Evolutionary conservation across 2,329 filamentous ascomycete species (phyloP), one percentile per base, ranked within the genome.

Genomic region (Pseudogymnoascus destructans): DNA sequence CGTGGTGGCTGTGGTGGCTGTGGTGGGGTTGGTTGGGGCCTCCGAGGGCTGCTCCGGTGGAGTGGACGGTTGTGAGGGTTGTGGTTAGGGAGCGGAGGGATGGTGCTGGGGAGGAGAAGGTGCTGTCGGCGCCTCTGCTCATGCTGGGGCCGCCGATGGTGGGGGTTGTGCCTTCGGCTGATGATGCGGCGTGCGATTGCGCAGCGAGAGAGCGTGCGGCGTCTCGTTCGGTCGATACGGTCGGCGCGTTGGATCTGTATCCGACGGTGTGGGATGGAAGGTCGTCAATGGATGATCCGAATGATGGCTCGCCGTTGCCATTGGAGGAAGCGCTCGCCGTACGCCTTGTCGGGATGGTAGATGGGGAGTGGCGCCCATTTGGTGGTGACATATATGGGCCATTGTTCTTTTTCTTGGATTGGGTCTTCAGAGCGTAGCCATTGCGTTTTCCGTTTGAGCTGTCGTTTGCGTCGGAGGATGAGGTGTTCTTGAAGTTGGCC

Each of bases 41-140:
- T 17, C 76, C 77, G 57, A 80, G 81, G 3, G 82, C 80, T 3
- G 81, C 80, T 8, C 46, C 27, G 61, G 82, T 76, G 1, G 88
- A 92, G 66, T 92, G 88, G 60, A 95, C 90, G 0, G 88, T 95
- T 0, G 89, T 93, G 58, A 95, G 75, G 1, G 88, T 93, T 0
- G 88, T 93, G 1, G 88, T 88, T 58, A 95, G 75, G 2, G 87
- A 92, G 61, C 84, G 85, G 54, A 89, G 82, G 6, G 87, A 92
- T 23, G 87, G 87, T 32, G 87, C 86, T 1, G 88, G 87, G 10
- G 87, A 91, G 15, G 87, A 91, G 69, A 92, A 92, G 35, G 86
- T 90, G 74, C 82, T 85, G 70, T 84, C 81, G 58, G 77, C 85
- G 59, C 88, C 89, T 64, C 86, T 81, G 59, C 83, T 79, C 55